These are phyloP conservation scores for Chlorella variabilis DNA, from an alignment of 163 green algal species.

Conservation along the genomic window DNA sequence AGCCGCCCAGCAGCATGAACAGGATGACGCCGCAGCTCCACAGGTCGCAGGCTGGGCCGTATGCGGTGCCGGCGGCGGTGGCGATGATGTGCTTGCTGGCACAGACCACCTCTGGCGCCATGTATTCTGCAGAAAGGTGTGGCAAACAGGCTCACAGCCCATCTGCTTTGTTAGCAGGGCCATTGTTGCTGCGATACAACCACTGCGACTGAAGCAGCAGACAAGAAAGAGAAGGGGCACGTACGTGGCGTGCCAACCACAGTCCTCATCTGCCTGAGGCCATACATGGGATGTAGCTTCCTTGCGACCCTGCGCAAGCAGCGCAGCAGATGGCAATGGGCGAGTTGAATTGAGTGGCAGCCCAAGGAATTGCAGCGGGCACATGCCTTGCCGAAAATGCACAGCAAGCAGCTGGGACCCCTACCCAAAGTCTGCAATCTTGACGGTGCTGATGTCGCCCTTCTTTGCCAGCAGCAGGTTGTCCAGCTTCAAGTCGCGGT, in stretches of 20 bases:
- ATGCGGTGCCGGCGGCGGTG: neutral
- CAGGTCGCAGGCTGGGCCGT: conserved; percentile 66
- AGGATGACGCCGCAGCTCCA: conserved; percentile 88
- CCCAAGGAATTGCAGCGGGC: too few relatives aligned
- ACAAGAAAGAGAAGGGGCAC: neutral
- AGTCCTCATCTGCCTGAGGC: conserved; percentile 43
- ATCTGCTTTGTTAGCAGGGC: too few relatives aligned
- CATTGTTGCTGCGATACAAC: too few relatives aligned
- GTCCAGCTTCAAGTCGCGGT: conserved; percentile 85
- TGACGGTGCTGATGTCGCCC: conserved; percentile 80
- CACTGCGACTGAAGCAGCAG: too few relatives aligned
- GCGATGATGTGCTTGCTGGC: conserved; percentile 4
- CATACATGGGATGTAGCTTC: conserved; percentile 10
- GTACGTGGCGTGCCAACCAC: conserved; percentile 76
- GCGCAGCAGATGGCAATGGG: too few relatives aligned
- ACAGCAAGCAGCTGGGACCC: too few relatives aligned
- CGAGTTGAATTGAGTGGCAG: too few relatives aligned
- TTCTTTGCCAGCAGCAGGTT: conserved; percentile 82
- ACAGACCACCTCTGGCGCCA: conserved; percentile 90
- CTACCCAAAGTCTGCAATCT: conserved; percentile 89
- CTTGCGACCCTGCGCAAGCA: conserved; percentile 65
- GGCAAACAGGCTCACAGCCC: too few relatives aligned
- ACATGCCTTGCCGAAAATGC: too few relatives aligned
- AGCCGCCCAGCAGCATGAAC: conserved; percentile 89
- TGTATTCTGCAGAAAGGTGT: conserved; percentile 51